Conservation (phyloP, 2,329 filamentous ascomycete genomes). For the Cercospora sesami region DNA sequence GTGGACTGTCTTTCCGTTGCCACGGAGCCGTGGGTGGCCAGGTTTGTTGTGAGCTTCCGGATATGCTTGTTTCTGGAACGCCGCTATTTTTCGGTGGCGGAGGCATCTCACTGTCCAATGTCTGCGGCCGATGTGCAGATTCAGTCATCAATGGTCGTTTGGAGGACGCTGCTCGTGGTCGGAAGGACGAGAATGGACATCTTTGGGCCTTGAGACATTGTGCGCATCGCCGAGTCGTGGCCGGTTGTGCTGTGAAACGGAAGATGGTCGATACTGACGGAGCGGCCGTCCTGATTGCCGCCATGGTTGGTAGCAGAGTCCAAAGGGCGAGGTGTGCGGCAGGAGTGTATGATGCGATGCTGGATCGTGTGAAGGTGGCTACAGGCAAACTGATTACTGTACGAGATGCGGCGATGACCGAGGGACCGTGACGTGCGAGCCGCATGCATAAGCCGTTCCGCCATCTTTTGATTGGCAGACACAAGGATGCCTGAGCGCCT, state of each 20-base stretch:
- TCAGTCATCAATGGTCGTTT: conserved; percentile 65
- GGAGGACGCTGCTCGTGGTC: conserved; percentile 48
- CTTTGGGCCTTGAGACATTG: conserved; percentile 44
- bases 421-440: conserved; percentile 7
- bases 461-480: not conserved
- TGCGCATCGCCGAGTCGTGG: conserved; percentile 40
- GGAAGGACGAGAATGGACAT: conserved; percentile 48
- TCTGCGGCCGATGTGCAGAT: conserved; percentile 63
- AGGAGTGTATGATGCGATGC: not conserved
- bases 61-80: conserved; percentile 63
- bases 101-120: conserved; percentile 55
- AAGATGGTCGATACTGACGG: conserved; percentile 39
- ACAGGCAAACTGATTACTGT: conserved; percentile 8
- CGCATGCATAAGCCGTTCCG: conserved; percentile 3
- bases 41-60: conserved; percentile 51
- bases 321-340: not conserved
- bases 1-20: conserved; percentile 39
- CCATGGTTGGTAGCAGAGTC: conserved; percentile 28
- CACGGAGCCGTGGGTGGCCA: conserved; percentile 53
- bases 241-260: conserved; percentile 39
- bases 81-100: conserved; percentile 59
- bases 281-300: conserved; percentile 33
- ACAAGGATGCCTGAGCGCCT: not conserved
- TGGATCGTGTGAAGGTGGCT: not conserved
- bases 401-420: conserved; percentile 4